Conservation (phyloP, 2,329 filamentous ascomycete species). For the Pseudonectria foliicola region DNA sequence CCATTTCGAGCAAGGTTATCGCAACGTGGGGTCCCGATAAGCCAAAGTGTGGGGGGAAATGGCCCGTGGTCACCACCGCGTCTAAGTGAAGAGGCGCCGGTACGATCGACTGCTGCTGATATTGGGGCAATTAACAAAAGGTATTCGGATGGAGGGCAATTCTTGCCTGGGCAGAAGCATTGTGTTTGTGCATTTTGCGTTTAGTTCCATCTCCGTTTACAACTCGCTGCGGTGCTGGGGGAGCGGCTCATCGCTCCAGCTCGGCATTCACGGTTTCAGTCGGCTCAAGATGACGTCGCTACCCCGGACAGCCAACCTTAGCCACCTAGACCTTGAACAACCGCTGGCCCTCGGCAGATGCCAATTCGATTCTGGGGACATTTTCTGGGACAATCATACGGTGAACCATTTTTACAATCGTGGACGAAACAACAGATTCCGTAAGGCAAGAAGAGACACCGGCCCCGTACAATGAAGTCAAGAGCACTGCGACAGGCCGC, state of each 20-base stretch:
- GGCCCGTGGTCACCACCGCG: too few species aligned
- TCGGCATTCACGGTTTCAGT: constrained; percentile 24
- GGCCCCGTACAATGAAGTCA: constrained; percentile 24
- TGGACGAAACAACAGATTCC: too few species aligned
- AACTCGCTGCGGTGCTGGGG: constrained; percentile 16
- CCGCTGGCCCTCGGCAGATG: constrained; percentile 16
- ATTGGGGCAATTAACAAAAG: too few species aligned
- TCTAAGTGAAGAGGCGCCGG: constrained; percentile 1
- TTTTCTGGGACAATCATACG: constrained; percentile 4
- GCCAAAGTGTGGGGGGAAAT: constrained; percentile 11
- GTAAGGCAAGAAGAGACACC: background rate
- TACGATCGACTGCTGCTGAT: background rate
- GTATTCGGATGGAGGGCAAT: too few species aligned
- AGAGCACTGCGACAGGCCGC: constrained; percentile 24
- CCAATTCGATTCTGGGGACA: constrained; percentile 2
- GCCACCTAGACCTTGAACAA: constrained; percentile 9
- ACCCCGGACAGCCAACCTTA: constrained; percentile 12
- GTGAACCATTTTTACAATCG: too few species aligned
- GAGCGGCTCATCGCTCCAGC: constrained; percentile 18
- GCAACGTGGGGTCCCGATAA: constrained; percentile 15
- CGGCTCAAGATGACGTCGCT: constrained; percentile 27
- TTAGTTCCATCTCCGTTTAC: constrained; percentile 3
- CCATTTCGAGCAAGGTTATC: constrained; percentile 7
- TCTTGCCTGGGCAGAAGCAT: too few species aligned
- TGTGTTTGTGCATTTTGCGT: too few species aligned